These are phyloP conservation scores for Aspergillus persii DNA, from an alignment of 2,329 filamentous ascomycete species.

Conservation along the genomic window DNA sequence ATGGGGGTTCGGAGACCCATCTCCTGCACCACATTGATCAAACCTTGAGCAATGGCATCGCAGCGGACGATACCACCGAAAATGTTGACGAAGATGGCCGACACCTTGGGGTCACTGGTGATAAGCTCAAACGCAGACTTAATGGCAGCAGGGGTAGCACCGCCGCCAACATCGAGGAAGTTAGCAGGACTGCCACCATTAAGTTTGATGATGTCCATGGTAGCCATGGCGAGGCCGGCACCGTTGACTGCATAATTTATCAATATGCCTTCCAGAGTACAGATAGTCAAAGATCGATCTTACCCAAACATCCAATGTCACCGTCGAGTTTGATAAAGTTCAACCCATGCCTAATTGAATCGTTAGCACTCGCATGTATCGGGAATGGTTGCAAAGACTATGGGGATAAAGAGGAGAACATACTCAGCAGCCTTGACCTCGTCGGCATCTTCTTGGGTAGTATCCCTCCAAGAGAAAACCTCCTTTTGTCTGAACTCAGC, in stretches of 20 bases:
- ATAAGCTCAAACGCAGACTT: constrained; percentile 98
- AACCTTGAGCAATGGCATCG: constrained; percentile 92
- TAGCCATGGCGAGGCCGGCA: constrained; percentile 98
- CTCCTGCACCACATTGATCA: constrained; percentile 90
- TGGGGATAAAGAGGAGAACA: constrained; percentile 11
- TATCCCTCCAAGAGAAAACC: constrained; percentile 89
- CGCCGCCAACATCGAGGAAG: constrained; percentile 98
- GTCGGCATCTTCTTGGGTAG: constrained; percentile 92
- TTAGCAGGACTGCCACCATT: constrained; percentile 95
- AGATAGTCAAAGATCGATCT: constrained; percentile 8
- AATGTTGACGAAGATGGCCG: constrained; percentile 99
- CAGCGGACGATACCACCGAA: constrained; percentile 98
- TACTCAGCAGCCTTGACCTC: constrained; percentile 95
- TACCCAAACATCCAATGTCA: constrained; percentile 88
- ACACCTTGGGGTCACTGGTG: constrained; percentile 96
- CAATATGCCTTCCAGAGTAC: constrained; percentile 4
- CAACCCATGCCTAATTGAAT: constrained; percentile 60
- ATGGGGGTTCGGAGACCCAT: constrained; percentile 97
- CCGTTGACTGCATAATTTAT: constrained; percentile 69
- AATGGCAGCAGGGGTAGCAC: constrained; percentile 94
- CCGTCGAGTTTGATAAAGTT: constrained; percentile 99
- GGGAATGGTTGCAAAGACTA: background rate
- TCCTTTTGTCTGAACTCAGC: constrained; percentile 98
- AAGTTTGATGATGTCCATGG: constrained; percentile 99
- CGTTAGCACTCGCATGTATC: constrained; percentile 14